phyloP scores from a whole-genome alignment of 2,329 filamentous ascomycete genomes.

The Diaporthe sp. region DNA sequence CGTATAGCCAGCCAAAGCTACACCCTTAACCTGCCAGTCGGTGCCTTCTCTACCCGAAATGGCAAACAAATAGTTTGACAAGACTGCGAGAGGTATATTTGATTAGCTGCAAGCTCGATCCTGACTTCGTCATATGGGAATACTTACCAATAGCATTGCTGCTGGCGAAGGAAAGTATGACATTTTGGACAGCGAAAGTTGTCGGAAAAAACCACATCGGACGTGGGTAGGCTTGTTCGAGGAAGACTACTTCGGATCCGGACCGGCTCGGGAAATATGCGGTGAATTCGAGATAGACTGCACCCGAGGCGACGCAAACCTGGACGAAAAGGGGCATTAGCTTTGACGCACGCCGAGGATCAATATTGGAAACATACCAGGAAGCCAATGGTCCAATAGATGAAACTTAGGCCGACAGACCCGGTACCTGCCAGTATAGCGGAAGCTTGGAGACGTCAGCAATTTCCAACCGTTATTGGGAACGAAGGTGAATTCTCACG shows the following conservation, averaged over 20 bases:
- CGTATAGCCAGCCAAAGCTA: conserved; percentile 74
- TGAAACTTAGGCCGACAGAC: conserved; percentile 71
- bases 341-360: no score
- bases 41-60: conserved; percentile 64
- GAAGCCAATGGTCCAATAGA: conserved; percentile 75
- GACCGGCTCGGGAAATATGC: conserved; percentile 76
- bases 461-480: background rate
- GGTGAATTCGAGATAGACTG: conserved; percentile 73
- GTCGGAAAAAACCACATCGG: conserved; percentile 75
- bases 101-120: background rate
- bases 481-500: conserved; percentile 43
- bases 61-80: conserved; percentile 73
- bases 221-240: conserved; percentile 76
- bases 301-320: conserved; percentile 66
- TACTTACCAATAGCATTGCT: conserved; percentile 69
- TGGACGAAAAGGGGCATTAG: conserved; percentile 62
- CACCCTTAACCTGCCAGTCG: conserved; percentile 75
- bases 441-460: conserved; percentile 56
- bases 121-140: background rate
- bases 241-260: conserved; percentile 75
- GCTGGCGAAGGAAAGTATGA: conserved; percentile 74
- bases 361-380: background rate
- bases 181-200: conserved; percentile 73
- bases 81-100: conserved; percentile 54
- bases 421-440: conserved; percentile 70